phyloP scores from a whole-genome alignment of 1,139 yeast species.

The Geotrichum reessii region DNA sequence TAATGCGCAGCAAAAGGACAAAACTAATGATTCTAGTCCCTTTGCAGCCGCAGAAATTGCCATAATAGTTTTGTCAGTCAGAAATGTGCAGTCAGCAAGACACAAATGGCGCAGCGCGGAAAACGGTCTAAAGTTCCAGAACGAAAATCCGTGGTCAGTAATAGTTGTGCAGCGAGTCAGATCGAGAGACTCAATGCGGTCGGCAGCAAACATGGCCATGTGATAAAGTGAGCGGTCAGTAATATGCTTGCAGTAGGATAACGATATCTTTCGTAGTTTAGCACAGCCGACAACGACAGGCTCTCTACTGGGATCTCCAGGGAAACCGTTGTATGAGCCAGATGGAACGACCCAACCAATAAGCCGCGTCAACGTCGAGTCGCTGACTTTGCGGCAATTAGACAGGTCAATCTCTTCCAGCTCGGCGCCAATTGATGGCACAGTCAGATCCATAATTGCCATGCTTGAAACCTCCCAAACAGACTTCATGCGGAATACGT shows the following conservation, averaged over 20 bases:
- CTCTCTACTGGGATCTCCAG: conserved; percentile 11
- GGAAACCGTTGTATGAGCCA: conserved; percentile 16
- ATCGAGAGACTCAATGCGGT: conserved; percentile 52
- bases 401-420: conserved; percentile 59
- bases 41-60: conserved; percentile 59
- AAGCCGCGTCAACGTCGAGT: conserved; percentile 60
- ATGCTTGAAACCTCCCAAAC: conserved; percentile 75
- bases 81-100: conserved; percentile 66
- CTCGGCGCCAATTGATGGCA: conserved; percentile 55
- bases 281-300: conserved; percentile 49
- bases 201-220: conserved; percentile 53
- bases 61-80: conserved; percentile 60
- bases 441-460: conserved; percentile 74
- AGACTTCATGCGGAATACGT: conserved; percentile 53
- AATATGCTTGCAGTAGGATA: conserved; percentile 69
- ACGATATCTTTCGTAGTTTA: conserved; percentile 46
- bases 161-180: conserved; percentile 72
- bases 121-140: conserved; percentile 55
- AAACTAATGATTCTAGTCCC: conserved; percentile 49
- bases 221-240: conserved; percentile 64
- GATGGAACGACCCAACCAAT: conserved; percentile 47
- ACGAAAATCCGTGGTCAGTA: conserved; percentile 65
- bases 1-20: conserved; percentile 70
- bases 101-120: conserved; percentile 49
- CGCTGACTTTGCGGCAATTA: conserved; percentile 68